phyloP scores from a whole-genome alignment of 345 rosid genomes.

The Passiflora organensis region DNA sequence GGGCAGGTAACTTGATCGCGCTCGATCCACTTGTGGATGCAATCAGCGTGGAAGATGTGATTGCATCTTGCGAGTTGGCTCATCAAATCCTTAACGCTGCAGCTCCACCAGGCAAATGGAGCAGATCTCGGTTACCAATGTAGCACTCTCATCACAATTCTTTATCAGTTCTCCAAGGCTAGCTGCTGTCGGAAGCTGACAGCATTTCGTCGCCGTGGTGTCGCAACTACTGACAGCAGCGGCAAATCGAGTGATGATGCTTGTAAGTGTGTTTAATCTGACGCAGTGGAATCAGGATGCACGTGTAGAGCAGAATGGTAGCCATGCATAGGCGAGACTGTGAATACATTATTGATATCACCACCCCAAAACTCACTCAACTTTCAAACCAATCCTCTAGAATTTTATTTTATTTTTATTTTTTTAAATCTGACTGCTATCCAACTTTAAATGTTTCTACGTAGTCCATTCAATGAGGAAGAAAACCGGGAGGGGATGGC shows the following conservation, averaged over 20 bases:
- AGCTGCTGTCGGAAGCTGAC: neutral
- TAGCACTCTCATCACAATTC: too few species aligned
- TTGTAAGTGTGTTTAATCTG: conserved; percentile 25
- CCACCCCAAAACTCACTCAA: too few species aligned
- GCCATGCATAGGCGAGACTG: conserved; percentile 41
- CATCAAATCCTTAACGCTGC: conserved; percentile 41
- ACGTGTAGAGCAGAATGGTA: conserved; percentile 47
- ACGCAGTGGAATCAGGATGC: conserved; percentile 44
- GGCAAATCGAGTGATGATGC: conserved; percentile 13
- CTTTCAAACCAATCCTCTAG: too few species aligned
- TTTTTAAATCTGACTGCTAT: too few species aligned
- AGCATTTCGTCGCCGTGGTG: too few species aligned
- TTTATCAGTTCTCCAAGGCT: conserved; percentile 18
- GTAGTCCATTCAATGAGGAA: too few species aligned
- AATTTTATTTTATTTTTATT: too few species aligned
- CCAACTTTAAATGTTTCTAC: too few species aligned
- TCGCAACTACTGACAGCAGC: too few species aligned
- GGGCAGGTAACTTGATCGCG: conserved; percentile 64
- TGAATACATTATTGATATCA: conserved; percentile 45
- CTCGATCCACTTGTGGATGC: conserved; percentile 60
- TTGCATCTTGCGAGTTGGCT: conserved; percentile 49
- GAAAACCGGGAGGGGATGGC: too few species aligned
- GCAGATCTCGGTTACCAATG: conserved; percentile 29
- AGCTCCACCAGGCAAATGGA: conserved; percentile 61
- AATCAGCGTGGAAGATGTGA: conserved; percentile 59